Conservation (phyloP, 495 filamentous ascomycete species). For the Penicillium cinerascens region DNA sequence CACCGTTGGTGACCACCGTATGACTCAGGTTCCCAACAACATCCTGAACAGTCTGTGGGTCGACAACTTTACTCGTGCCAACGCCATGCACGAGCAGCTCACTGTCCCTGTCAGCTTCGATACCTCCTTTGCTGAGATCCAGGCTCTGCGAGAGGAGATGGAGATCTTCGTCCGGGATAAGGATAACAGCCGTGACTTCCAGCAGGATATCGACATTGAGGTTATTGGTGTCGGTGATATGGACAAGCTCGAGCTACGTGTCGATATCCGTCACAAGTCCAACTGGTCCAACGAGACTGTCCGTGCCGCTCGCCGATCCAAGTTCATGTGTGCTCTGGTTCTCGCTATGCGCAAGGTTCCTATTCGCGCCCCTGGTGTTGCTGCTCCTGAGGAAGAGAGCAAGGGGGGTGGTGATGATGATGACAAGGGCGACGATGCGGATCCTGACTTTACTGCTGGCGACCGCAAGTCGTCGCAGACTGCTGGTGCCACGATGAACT, state of each 20-base stretch:
- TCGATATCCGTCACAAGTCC: conserved; percentile 86
- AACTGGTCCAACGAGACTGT: conserved; percentile 95
- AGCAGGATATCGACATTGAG: conserved; percentile 74
- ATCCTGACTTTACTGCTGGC: conserved; percentile 7
- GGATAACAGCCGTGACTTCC: conserved; percentile 89
- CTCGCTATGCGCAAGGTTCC: conserved; percentile 81
- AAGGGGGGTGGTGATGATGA: conserved; percentile 55
- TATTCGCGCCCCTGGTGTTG: conserved; percentile 78
- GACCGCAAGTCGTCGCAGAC: neutral
- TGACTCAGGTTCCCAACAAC: conserved; percentile 88
- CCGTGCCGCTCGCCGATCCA: conserved; percentile 78
- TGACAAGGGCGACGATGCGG: conserved; percentile 34
- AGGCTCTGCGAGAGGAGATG: conserved; percentile 76
- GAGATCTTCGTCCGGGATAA: conserved; percentile 77
- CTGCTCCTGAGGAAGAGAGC: conserved; percentile 61
- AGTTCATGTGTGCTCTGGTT: conserved; percentile 94
- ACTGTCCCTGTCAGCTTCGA: conserved; percentile 77
- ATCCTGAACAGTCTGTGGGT: conserved; percentile 87
- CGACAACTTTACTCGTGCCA: conserved; percentile 85
- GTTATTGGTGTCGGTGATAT: conserved; percentile 77
- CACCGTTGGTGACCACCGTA: conserved; percentile 72
- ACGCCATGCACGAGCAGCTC: conserved; percentile 86
- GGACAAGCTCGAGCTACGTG: conserved; percentile 78
- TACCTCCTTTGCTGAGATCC: conserved; percentile 83
- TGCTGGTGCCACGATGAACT: conserved; percentile 19